Evolutionary conservation across 495 filamentous ascomycete species (phyloP).

Genomic region (Aspergillus ellipticus): DNA sequence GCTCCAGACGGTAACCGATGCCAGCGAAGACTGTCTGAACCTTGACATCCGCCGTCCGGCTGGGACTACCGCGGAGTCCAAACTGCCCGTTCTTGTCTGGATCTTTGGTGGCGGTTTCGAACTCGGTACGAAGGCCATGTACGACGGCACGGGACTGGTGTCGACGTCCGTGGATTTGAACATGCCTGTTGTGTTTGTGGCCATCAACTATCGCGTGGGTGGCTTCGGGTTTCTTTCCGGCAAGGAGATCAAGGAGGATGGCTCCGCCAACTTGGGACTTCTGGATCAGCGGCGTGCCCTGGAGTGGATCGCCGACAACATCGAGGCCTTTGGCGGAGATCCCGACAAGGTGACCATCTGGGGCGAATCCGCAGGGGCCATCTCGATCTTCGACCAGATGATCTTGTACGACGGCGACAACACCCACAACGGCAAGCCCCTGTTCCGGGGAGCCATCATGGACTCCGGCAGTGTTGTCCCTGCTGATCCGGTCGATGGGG

Average conservation of each 20-base stretch:
- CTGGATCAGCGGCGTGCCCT: slow-evolving; percentile 51
- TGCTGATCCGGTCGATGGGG: slow-evolving; percentile 58
- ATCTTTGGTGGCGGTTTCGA: slow-evolving; percentile 68
- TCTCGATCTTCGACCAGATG: slow-evolving; percentile 70
- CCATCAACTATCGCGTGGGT: slow-evolving; percentile 75
- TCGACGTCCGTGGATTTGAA: slow-evolving; percentile 46
- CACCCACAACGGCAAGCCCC: slow-evolving; percentile 62
- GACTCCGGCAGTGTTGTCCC: slow-evolving; percentile 64
- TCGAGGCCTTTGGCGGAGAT: slow-evolving; percentile 54
- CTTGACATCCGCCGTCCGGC: slow-evolving; percentile 62
- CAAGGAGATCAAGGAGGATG: slow-evolving; percentile 62
- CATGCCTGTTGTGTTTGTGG: slow-evolving; percentile 67
- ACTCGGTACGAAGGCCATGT: slow-evolving; percentile 55
- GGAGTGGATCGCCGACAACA: slow-evolving; percentile 54
- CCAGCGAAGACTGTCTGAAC: slow-evolving; percentile 63
- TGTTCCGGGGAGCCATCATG: slow-evolving; percentile 73
- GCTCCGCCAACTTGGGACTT: slow-evolving; percentile 52
- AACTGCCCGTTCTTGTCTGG: slow-evolving; percentile 64
- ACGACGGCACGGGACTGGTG: slow-evolving; percentile 55
- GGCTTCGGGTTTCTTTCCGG: slow-evolving; percentile 70
- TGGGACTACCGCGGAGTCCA: slow-evolving; percentile 49
- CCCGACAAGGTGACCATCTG: slow-evolving; percentile 66
- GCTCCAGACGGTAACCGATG: slow-evolving; percentile 44
- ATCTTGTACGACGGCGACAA: slow-evolving; percentile 63
- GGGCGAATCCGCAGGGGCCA: slow-evolving; percentile 70